Evolutionary conservation across 768 basidiomycete genomes (phyloP).

Genomic region (Boletus pseudo-olivaceus): DNA sequence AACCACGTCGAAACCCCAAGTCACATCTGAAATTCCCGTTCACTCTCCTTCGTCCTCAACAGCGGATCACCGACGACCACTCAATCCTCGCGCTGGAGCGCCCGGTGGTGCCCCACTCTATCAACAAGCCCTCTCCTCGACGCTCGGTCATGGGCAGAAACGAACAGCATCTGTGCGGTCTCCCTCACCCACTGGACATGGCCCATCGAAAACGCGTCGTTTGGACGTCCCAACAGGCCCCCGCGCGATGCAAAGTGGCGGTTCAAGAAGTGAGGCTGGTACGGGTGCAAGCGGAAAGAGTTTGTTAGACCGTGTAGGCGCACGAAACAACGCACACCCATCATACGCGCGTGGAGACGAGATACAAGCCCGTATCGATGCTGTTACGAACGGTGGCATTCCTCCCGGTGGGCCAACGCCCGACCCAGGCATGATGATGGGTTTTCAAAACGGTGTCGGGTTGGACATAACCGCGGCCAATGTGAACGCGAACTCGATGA

Average conservation of each 20-base stretch:
- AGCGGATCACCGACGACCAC: constrained; percentile 32
- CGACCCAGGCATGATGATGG: constrained; percentile 44
- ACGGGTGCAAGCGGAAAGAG: constrained; percentile 46
- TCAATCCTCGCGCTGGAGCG: constrained; percentile 43
- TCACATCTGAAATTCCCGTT: constrained; percentile 29
- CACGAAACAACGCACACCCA: constrained; percentile 37
- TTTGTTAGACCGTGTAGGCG: constrained; percentile 80
- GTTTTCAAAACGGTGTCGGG: constrained; percentile 41
- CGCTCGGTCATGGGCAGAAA: constrained; percentile 52
- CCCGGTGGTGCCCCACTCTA: constrained; percentile 46
- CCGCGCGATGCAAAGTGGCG: constrained; percentile 62
- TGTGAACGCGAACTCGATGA: constrained; percentile 59
- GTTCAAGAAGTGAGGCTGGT: constrained; percentile 15
- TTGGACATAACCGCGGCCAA: constrained; percentile 45
- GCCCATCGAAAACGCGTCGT: constrained; percentile 68
- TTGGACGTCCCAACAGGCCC: constrained; percentile 82
- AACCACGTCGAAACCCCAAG: constrained; percentile 23
- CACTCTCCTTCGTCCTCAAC: constrained; percentile 17
- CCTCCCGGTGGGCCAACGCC: constrained; percentile 32
- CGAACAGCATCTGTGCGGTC: constrained; percentile 64
- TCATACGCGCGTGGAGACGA: constrained; percentile 50
- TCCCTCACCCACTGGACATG: constrained; percentile 56
- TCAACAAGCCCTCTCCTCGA: constrained; percentile 72
- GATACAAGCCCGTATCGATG: constrained; percentile 77
- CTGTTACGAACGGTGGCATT: constrained; percentile 56